Conservation (phyloP, 768 basidiomycete species). For the Boletus sp. region DNA sequence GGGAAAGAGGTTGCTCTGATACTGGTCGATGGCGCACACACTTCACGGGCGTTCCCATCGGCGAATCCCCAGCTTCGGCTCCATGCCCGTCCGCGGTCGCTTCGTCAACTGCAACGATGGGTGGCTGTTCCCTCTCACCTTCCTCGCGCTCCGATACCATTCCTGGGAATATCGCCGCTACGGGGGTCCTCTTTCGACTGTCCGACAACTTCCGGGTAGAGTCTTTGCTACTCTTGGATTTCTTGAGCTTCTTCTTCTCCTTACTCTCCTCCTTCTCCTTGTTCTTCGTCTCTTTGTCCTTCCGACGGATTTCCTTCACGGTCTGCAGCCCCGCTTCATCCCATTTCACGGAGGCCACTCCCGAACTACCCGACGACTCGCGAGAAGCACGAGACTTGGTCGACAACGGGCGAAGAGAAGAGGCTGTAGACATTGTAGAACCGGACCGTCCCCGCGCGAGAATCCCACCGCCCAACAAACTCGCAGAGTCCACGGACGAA, state of each 20-base stretch:
- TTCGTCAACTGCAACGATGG: slow-evolving; percentile 45
- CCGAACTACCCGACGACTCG: slow-evolving; percentile 41
- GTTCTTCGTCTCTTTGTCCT: slow-evolving; percentile 34
- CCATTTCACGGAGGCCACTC: slow-evolving; percentile 45
- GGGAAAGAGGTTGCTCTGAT: slow-evolving; percentile 59
- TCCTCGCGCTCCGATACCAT: slow-evolving; percentile 17
- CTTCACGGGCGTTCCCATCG: slow-evolving; percentile 35
- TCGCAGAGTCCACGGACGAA: slow-evolving; percentile 34
- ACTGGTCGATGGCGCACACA: slow-evolving; percentile 52
- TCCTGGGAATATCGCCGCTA: slow-evolving; percentile 61
- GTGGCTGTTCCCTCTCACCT: slow-evolving; percentile 8
- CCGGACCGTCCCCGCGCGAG: slow-evolving; percentile 34
- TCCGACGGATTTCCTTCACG: slow-evolving; percentile 44
- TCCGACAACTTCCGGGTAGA: slow-evolving; percentile 47
- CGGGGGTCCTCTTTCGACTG: slow-evolving; percentile 48
- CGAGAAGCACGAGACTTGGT: slow-evolving; percentile 39
- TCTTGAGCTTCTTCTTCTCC: slow-evolving; percentile 33
- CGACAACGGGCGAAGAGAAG: slow-evolving; percentile 49
- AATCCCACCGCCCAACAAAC: slow-evolving; percentile 28
- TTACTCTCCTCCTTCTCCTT: slow-evolving; percentile 32
- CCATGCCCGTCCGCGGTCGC: slow-evolving; percentile 53
- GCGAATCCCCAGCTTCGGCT: neutral
- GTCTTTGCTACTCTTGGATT: slow-evolving; percentile 26
- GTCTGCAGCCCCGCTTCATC: slow-evolving; percentile 48
- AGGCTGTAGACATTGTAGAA: slow-evolving; percentile 38